Conservation (phyloP, 208 protist genomes). For the Trichomonas tenax region DNA sequence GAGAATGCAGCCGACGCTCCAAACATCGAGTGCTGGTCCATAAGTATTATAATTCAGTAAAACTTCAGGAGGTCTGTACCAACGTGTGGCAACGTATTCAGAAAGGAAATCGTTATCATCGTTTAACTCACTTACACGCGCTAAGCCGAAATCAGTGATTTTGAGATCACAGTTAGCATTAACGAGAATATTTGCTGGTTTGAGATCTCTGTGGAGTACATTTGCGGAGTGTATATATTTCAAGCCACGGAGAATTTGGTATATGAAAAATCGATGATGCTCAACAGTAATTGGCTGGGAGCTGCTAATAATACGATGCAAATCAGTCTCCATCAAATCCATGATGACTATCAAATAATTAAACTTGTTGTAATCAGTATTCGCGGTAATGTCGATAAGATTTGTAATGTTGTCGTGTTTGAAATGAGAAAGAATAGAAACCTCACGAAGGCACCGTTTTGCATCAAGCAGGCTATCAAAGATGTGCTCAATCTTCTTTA, state of each 20-base stretch:
- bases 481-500: constrained; percentile 6
- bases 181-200: constrained; percentile 75
- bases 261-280: constrained; percentile 81
- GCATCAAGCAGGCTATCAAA: constrained; percentile 18
- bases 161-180: constrained; percentile 86
- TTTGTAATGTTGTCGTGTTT: constrained; percentile 25
- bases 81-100: constrained; percentile 52
- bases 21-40: constrained; percentile 53
- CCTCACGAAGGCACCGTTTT: constrained; percentile 17
- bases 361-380: constrained; percentile 47
- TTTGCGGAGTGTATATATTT: constrained; percentile 72
- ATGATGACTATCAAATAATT: constrained; percentile 75
- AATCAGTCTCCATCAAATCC: constrained; percentile 83
- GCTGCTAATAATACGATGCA: constrained; percentile 71
- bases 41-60: constrained; percentile 47
- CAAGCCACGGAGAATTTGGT: constrained; percentile 72
- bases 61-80: constrained; percentile 55
- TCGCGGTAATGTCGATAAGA: neutral
- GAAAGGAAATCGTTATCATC: constrained; percentile 7
- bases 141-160: constrained; percentile 63
- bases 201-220: constrained; percentile 84
- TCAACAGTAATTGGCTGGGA: constrained; percentile 65
- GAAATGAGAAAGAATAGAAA: constrained; percentile 20
- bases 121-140: constrained; percentile 29
- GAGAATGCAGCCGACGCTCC: constrained; percentile 51